Evolutionary conservation across 495 filamentous ascomycete species (phyloP).

Genomic region (Poronia punctata): DNA sequence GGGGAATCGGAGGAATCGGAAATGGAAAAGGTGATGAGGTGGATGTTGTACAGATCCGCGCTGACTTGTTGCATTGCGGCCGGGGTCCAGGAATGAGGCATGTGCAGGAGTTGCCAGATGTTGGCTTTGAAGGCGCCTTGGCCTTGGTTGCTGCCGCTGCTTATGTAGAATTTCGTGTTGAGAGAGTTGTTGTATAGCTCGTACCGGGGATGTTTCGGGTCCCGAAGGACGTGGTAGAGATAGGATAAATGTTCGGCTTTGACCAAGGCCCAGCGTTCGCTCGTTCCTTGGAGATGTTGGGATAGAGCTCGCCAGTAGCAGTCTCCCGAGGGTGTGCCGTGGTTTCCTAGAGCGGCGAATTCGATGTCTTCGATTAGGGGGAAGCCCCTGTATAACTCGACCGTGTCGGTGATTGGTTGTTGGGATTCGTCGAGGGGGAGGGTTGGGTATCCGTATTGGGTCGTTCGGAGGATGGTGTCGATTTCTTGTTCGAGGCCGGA

Average conservation of each 20-base stretch:
- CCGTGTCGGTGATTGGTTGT: background rate
- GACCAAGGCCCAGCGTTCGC: constrained; percentile 17
- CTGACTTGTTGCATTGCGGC: constrained; percentile 19
- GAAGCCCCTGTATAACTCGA: constrained; percentile 7
- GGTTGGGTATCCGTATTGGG: background rate
- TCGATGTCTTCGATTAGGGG: constrained; percentile 11
- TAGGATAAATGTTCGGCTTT: constrained; percentile 23
- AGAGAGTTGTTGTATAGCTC: constrained; percentile 10
- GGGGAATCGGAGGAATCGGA: constrained; percentile 13
- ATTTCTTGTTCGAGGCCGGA: background rate
- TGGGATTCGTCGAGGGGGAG: background rate
- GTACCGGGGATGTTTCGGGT: constrained; percentile 17
- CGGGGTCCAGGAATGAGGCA: constrained; percentile 14
- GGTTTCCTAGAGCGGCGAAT: constrained; percentile 4
- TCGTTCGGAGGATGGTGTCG: background rate
- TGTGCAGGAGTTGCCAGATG: constrained; percentile 19
- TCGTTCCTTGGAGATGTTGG: constrained; percentile 8
- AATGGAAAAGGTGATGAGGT: constrained; percentile 21
- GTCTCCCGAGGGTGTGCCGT: constrained; percentile 1
- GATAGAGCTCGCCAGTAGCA: constrained; percentile 15
- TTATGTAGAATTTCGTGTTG: background rate
- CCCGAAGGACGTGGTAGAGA: constrained; percentile 11
- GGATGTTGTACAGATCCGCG: constrained; percentile 19
- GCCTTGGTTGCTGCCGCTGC: no score
- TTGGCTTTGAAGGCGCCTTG: constrained; percentile 7